Conservation (phyloP, 2,329 filamentous ascomycete genomes). For the Diaporthe aspalathi region DNA sequence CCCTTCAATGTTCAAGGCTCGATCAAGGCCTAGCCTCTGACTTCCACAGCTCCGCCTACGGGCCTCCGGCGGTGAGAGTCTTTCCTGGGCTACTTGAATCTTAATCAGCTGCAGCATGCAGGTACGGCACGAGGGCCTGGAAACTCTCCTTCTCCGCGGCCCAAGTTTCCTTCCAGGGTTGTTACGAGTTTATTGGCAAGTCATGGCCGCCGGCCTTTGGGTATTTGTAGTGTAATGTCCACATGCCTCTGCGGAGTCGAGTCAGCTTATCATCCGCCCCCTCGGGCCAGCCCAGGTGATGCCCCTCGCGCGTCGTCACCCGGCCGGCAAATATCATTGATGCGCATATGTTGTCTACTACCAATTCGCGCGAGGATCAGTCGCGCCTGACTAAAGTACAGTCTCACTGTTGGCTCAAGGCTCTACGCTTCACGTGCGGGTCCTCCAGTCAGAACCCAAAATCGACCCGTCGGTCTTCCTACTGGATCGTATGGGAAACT, state of each 20-base stretch:
- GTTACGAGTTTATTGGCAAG: too few relatives aligned
- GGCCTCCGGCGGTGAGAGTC: conserved; percentile 18
- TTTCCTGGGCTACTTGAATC: not conserved
- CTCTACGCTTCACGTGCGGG: too few relatives aligned
- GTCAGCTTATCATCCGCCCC: not conserved
- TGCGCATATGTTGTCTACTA: not conserved
- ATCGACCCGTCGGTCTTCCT: too few relatives aligned
- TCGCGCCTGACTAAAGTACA: too few relatives aligned
- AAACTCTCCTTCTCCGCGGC: not conserved
- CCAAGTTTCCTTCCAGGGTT: not conserved
- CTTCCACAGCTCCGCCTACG: not conserved
- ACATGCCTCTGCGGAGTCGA: too few relatives aligned
- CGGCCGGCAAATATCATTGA: not conserved
- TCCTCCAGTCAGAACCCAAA: too few relatives aligned
- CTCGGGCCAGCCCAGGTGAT: not conserved
- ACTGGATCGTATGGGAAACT: not conserved
- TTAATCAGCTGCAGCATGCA: not conserved
- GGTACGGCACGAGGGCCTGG: not conserved
- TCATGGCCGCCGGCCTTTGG: too few relatives aligned
- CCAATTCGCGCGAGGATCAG: not conserved
- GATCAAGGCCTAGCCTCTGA: not conserved
- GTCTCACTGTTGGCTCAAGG: too few relatives aligned
- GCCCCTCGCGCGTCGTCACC: not conserved
- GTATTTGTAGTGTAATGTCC: too few relatives aligned
- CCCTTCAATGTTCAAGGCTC: not conserved